These are phyloP conservation scores for Chalciporus sphaerocephalus DNA, from an alignment of 768 basidiomycete genomes.

Conservation along the genomic window DNA sequence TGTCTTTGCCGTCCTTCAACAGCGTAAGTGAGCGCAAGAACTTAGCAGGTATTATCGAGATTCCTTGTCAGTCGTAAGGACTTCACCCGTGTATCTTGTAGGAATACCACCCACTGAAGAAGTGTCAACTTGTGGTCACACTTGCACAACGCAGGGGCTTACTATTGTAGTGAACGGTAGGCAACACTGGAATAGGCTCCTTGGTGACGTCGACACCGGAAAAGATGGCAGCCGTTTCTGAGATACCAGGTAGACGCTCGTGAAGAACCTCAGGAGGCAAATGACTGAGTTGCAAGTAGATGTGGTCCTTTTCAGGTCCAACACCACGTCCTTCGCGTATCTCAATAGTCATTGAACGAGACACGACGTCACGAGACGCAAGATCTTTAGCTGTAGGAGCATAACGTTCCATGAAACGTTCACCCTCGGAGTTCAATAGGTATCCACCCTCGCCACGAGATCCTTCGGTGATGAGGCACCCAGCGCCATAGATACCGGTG, in stretches of 20 bases:
- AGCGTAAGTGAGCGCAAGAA: background rate
- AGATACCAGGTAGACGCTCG: conserved; percentile 97
- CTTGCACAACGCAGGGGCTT: conserved; percentile 31
- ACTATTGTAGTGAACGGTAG: conserved; percentile 99
- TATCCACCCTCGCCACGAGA: conserved; percentile 99
- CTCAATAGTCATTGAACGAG: conserved; percentile 98
- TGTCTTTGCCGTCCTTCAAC: conserved; percentile 74
- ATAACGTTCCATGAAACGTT: conserved; percentile 99
- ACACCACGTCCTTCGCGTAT: conserved; percentile 99
- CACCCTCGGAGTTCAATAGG: conserved; percentile 95
- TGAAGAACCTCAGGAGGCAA: conserved; percentile 92
- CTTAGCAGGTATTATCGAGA: conserved; percentile 1
- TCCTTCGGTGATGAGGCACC: conserved; percentile 98
- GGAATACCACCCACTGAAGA: conserved; percentile 95
- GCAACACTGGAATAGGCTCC: conserved; percentile 97
- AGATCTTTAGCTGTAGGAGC: conserved; percentile 99
- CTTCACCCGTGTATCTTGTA: conserved; percentile 97
- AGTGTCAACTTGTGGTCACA: conserved; percentile 10
- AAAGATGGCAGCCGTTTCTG: conserved; percentile 98
- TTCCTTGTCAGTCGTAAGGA: conserved; percentile 75
- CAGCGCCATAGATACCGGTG: conserved; percentile 98
- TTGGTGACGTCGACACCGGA: conserved; percentile 99
- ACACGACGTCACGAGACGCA: conserved; percentile 98
- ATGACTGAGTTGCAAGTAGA: conserved; percentile 96
- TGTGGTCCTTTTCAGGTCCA: conserved; percentile 96